Conservation (phyloP, 1,284 basidiomycete species). For the Trametes versicolor region DNA sequence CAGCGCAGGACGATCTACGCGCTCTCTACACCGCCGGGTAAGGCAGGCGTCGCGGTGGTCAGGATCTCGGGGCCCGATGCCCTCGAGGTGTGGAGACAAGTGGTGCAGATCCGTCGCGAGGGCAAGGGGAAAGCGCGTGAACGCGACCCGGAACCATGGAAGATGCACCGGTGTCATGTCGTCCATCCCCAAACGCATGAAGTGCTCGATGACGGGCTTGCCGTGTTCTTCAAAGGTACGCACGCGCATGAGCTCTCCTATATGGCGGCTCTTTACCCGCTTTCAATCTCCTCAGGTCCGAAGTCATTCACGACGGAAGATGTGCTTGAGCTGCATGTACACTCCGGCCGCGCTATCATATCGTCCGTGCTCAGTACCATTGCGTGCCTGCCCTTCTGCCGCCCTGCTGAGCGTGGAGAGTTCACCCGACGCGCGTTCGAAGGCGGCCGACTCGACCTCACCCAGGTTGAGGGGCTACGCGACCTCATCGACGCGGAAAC, state of each 20-base stretch:
- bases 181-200: conserved; percentile 71
- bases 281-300: conserved; percentile 54
- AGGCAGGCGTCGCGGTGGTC: conserved; percentile 83
- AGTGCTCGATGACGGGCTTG: conserved; percentile 81
- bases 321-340: conserved; percentile 87
- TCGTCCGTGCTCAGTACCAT: conserved; percentile 73
- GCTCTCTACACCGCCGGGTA: conserved; percentile 85
- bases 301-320: conserved; percentile 86
- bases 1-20: conserved; percentile 85
- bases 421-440: conserved; percentile 88
- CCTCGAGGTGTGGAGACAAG: conserved; percentile 62
- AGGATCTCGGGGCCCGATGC: conserved; percentile 84
- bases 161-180: conserved; percentile 75
- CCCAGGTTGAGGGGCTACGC: conserved; percentile 85
- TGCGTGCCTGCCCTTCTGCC: conserved; percentile 64
- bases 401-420: conserved; percentile 87
- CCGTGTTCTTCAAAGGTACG: conserved; percentile 83
- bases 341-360: conserved; percentile 87
- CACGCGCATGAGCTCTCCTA: not conserved
- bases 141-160: conserved; percentile 61
- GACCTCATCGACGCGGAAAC: conserved; percentile 90
- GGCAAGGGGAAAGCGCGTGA: conserved; percentile 31
- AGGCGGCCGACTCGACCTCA: conserved; percentile 82
- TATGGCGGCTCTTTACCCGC: not conserved
- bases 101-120: conserved; percentile 52